These are phyloP conservation scores for Acacia melanoxylon DNA, from an alignment of 306 rosid genomes.

Conservation along the genomic window DNA sequence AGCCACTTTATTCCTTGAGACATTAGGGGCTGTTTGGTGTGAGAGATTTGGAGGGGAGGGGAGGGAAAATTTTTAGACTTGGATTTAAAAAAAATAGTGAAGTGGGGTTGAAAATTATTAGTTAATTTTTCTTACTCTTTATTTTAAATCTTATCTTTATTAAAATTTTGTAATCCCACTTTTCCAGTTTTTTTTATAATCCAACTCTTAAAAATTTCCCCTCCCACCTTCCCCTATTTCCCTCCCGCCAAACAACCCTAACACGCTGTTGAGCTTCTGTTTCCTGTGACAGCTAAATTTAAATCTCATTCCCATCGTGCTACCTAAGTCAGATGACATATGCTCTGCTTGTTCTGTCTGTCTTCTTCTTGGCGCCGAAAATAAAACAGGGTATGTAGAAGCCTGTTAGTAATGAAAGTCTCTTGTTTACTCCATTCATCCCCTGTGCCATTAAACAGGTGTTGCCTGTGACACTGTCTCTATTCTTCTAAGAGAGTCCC, in stretches of 20 bases:
- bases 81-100: too few relatives aligned
- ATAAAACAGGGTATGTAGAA: background rate
- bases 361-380: background rate
- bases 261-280: background rate
- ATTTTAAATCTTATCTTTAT: too few relatives aligned
- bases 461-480: background rate
- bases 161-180: too few relatives aligned
- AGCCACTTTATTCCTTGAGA: background rate
- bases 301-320: background rate
- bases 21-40: background rate
- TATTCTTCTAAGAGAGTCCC: background rate
- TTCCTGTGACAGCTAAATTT: background rate
- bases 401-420: background rate
- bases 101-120: too few relatives aligned
- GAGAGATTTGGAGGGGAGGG: too few relatives aligned
- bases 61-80: too few relatives aligned
- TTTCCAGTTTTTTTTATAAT: too few relatives aligned
- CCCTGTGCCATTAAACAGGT: background rate
- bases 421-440: background rate
- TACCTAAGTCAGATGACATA: background rate
- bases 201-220: too few relatives aligned
- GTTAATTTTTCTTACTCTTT: too few relatives aligned
- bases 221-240: too few relatives aligned
- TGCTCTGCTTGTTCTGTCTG: background rate
- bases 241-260: too few relatives aligned